A percentile compares a stretch with the other conserved stretches of the same genome.
phyloP scores from a whole-genome alignment of 2,329 filamentous ascomycete genomes.

The Colletotrichum australisinense region DNA sequence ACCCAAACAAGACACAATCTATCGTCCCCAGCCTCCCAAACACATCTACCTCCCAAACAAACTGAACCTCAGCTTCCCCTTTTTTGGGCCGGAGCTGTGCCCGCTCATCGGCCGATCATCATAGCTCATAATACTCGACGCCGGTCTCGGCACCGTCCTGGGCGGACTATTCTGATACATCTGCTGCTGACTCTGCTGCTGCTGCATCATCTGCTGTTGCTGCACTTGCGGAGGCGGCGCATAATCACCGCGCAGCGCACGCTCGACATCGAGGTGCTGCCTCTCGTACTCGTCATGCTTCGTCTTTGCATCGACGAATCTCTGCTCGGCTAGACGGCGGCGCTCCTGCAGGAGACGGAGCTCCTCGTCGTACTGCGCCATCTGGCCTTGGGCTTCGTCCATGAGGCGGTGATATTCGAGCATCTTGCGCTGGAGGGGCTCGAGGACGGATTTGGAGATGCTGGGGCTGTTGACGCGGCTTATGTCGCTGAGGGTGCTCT shows the following conservation, averaged over 20 bases:
- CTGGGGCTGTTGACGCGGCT: slow-evolving; percentile 57
- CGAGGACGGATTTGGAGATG: slow-evolving; percentile 55
- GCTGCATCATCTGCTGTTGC: background rate
- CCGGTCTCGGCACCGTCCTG: slow-evolving; percentile 18
- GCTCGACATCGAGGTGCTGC: slow-evolving; percentile 54
- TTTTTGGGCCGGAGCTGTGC: slow-evolving; percentile 25
- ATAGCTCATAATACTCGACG: slow-evolving; percentile 34
- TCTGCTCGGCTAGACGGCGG: slow-evolving; percentile 52
- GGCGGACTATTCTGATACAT: slow-evolving; percentile 29
- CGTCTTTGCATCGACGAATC: slow-evolving; percentile 54
- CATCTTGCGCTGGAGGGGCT: slow-evolving; percentile 57
- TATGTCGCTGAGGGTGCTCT: slow-evolving; percentile 43
- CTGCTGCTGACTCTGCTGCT: slow-evolving; percentile 24
- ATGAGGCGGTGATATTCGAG: slow-evolving; percentile 56
- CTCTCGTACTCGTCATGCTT: slow-evolving; percentile 58
- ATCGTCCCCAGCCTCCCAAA: background rate
- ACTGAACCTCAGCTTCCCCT: slow-evolving; percentile 34
- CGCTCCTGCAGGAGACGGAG: slow-evolving; percentile 53
- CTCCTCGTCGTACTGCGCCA: slow-evolving; percentile 56
- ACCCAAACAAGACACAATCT: background rate
- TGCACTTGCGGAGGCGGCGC: background rate
- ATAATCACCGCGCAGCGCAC: slow-evolving; percentile 54
- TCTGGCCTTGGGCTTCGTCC: slow-evolving; percentile 53
- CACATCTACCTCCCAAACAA: slow-evolving; percentile 34
- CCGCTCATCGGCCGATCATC: slow-evolving; percentile 33